Evolutionary conservation across 768 basidiomycete genomes (phyloP), one percentile per base, ranked within the genome.

Genomic region (Asterophora lycoperdoides): DNA sequence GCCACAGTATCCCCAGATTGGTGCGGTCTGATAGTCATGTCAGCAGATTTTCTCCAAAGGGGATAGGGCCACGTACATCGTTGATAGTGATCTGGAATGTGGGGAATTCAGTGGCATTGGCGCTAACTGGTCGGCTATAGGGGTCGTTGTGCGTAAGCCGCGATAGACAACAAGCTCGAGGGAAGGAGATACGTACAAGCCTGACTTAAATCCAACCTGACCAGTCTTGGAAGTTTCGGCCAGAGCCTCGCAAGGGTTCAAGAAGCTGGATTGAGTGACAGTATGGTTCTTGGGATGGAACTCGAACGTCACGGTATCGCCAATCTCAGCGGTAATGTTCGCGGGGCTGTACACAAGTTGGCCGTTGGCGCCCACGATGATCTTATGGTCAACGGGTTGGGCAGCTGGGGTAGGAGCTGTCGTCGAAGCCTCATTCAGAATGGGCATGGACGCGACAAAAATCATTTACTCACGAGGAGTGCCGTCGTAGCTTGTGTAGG

Each of bases 1-100:
- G 0, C 68, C 68, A 58, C 83, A 83, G 67, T 75, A 83, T 3
- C 71, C 76, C 81, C 78, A 83, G 59, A 81, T 73, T 3, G 80
- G 79, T 6, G 67, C 59, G 23, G 74, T 76, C 73, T 66, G 48
- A 11, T 37, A 37, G 8, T 46, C 38, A 14, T 33, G n/a, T 40
- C 23, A 36, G n/a, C 13, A 35, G 33, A 17, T 8, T 18, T 32
- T 3, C 20, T 20, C 30, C n/a, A 29, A 36, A 30, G 33, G 3
- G 23, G 23, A 23, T 23, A 6, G 18, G 37, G 29, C 17, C 18
- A 62, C 61, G 23, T 51, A 60, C 69, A 54, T 80, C 72, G 60
- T 80, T 78, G 51, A 80, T 64, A 15, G 62, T 70, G 55, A 82
- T 64, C 13, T 64, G 65, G 62, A 72, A 79, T 0, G 68, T 73